Percentiles rank a stretch among this genome's conserved stretches.
These are phyloP conservation scores for Drosera spatulata DNA, from an alignment of 179 eudicot species.

Conservation along the genomic window DNA sequence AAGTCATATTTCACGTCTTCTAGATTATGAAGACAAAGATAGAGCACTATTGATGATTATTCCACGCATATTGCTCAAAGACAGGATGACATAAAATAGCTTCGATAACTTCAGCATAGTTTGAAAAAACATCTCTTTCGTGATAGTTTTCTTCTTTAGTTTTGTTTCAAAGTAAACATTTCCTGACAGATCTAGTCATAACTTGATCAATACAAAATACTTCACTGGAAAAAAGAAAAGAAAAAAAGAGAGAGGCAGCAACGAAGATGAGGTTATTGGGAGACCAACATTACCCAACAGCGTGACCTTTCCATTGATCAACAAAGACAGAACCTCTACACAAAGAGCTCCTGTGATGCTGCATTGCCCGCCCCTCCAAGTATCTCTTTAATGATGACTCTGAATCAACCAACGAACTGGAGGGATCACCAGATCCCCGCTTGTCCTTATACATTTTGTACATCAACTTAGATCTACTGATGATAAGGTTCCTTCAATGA, in stretches of 20 bases:
- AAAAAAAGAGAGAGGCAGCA: not conserved
- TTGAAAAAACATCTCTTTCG: no score
- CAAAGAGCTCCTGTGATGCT: constrained; percentile 40
- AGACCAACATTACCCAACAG: constrained; percentile 35
- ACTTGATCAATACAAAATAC: no score
- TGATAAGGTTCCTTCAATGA: constrained; percentile 28
- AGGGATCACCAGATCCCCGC: constrained; percentile 9
- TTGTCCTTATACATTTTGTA: constrained; percentile 34
- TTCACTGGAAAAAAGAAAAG: no score
- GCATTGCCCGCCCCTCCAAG: constrained; percentile 54
- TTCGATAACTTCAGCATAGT: no score
- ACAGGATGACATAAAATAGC: no score
- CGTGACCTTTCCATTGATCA: constrained; percentile 72
- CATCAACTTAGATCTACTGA: constrained; percentile 35
- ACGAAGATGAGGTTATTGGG: not conserved
- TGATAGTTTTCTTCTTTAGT: no score
- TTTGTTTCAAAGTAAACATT: no score
- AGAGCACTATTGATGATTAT: no score
- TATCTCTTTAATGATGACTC: constrained; percentile 23
- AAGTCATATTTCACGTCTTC: no score
- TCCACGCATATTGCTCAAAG: no score
- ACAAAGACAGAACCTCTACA: constrained; percentile 30
- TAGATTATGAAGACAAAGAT: no score
- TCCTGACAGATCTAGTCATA: no score
- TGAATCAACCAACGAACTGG: constrained; percentile 14